Percentiles rank a stretch among this genome's conserved stretches.
Evolutionary conservation across 2,329 filamentous ascomycete genomes (phyloP).

Genomic region (Fusarium foetens): DNA sequence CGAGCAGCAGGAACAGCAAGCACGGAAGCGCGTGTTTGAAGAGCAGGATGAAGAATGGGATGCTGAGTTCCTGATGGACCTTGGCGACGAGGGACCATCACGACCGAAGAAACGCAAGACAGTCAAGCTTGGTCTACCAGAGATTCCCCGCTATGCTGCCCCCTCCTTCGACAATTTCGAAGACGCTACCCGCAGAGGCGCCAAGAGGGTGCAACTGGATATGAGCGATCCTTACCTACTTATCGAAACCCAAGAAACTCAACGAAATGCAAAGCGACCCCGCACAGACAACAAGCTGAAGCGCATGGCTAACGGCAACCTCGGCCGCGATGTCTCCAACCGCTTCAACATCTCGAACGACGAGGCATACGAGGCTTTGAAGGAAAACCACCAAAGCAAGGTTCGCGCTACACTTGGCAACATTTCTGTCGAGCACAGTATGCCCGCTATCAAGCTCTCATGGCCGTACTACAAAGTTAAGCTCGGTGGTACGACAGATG

Average conservation of each 20-base stretch:
- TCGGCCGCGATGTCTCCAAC: constrained; percentile 77
- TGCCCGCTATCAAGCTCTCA: constrained; percentile 89
- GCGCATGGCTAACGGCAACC: constrained; percentile 73
- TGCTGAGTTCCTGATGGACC: constrained; percentile 65
- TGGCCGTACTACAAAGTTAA: constrained; percentile 97
- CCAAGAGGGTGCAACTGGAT: constrained; percentile 84
- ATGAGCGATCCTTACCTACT: constrained; percentile 89
- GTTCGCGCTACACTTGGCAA: constrained; percentile 92
- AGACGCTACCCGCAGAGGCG: constrained; percentile 74
- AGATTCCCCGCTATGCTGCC: constrained; percentile 68
- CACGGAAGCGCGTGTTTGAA: constrained; percentile 47
- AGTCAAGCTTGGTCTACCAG: constrained; percentile 67
- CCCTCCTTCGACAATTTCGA: constrained; percentile 86
- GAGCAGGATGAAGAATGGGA: constrained; percentile 72
- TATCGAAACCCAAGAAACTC: constrained; percentile 78
- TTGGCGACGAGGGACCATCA: constrained; percentile 56
- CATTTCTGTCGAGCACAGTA: constrained; percentile 91
- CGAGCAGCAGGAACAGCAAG: constrained; percentile 47
- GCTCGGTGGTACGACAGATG: constrained; percentile 76
- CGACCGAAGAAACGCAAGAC: constrained; percentile 75
- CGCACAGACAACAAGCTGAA: constrained; percentile 67
- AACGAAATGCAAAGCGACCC: constrained; percentile 69
- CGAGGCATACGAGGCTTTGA: constrained; percentile 92
- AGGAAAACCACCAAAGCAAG: constrained; percentile 97
- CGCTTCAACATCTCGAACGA: constrained; percentile 98